These are phyloP conservation scores for Begonia fuchsioides DNA, from an alignment of 306 rosid genomes.

Conservation along the genomic window DNA sequence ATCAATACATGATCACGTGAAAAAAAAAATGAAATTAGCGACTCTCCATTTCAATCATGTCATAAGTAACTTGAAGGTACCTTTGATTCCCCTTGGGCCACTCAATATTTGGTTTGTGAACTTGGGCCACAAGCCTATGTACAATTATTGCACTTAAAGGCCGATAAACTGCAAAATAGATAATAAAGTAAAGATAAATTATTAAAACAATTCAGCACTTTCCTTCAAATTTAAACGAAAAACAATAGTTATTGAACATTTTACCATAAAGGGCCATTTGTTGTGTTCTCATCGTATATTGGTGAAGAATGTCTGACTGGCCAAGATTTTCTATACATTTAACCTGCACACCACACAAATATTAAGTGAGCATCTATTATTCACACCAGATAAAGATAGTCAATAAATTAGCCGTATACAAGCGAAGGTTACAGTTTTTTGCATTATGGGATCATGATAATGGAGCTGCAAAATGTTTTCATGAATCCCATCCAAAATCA, in stretches of 20 bases:
- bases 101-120: conserved; percentile 74
- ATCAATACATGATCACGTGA: conserved; percentile 1
- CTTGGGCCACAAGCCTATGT: conserved; percentile 68
- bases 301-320: conserved; percentile 57
- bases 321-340: conserved; percentile 65
- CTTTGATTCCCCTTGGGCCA: conserved; percentile 88
- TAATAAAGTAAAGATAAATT: conserved; percentile 4
- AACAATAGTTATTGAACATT: conserved; percentile 3
- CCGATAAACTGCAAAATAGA: conserved; percentile 43
- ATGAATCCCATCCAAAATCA: conserved; percentile 85
- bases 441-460: conserved; percentile 93
- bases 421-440: conserved; percentile 59
- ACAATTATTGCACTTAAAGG: conserved; percentile 47
- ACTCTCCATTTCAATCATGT: conserved; percentile 9
- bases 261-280: conserved; percentile 57
- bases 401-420: conserved; percentile 6
- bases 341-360: conserved; percentile 36
- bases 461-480: conserved; percentile 78
- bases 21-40: not conserved
- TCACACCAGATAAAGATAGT: conserved; percentile 14
- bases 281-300: conserved; percentile 57
- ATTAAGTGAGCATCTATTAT: conserved; percentile 14
- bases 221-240: conserved; percentile 6
- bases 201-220: conserved; percentile 11
- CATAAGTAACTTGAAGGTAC: conserved; percentile 24